Evolutionary conservation across 2,329 filamentous ascomycete species (phyloP).

Genomic region (Colletotrichum sidae): DNA sequence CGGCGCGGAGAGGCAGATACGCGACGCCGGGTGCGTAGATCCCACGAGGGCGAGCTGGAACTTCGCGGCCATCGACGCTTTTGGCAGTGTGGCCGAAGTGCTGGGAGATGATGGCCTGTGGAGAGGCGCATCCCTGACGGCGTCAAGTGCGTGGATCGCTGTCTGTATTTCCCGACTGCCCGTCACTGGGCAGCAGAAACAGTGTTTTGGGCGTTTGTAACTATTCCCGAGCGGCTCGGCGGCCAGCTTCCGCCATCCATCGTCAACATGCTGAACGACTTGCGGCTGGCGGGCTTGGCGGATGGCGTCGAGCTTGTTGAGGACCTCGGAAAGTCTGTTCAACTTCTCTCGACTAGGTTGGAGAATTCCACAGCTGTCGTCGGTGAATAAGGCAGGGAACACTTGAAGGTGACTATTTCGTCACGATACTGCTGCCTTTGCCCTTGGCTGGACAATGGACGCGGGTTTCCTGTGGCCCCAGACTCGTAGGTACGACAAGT

Average conservation of each 20-base stretch:
- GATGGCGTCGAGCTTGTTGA: slow-evolving; percentile 6
- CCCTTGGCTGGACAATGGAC: too few relatives aligned
- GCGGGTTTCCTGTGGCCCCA: too few relatives aligned
- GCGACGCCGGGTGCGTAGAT: slow-evolving; percentile 5
- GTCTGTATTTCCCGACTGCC: background rate
- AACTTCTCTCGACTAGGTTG: background rate
- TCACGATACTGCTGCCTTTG: too few relatives aligned
- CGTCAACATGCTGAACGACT: too few relatives aligned
- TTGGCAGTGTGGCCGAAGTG: slow-evolving; percentile 25
- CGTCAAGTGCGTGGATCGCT: too few relatives aligned
- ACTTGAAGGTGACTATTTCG: too few relatives aligned
- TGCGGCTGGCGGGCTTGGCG: background rate
- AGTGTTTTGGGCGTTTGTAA: slow-evolving; percentile 10
- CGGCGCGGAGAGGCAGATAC: background rate
- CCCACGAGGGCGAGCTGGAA: background rate
- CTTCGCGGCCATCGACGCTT: slow-evolving; percentile 18
- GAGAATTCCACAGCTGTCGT: background rate
- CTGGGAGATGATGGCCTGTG: too few relatives aligned
- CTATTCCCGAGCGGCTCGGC: background rate
- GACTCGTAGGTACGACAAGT: too few relatives aligned
- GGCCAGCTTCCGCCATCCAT: too few relatives aligned
- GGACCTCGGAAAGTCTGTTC: slow-evolving; percentile 11
- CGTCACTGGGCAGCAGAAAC: background rate
- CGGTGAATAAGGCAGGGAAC: too few relatives aligned
- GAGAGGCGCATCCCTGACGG: too few relatives aligned